Conservation (phyloP, 768 basidiomycete species). For the Lactarius akahatsu region DNA sequence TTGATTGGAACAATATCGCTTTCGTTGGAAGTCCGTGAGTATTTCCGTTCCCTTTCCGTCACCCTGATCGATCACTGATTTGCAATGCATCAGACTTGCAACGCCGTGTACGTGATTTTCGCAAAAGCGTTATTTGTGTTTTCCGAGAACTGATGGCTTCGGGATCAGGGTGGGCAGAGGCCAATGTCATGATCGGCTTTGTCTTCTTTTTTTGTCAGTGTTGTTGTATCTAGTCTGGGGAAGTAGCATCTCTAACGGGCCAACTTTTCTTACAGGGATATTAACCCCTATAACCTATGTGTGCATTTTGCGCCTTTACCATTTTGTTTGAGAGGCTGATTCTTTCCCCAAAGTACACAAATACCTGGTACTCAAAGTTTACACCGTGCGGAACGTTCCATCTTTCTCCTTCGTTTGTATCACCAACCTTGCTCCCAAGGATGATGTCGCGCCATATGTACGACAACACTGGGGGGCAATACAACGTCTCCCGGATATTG, state of each 20-base stretch:
- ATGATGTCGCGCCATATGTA: slow-evolving; percentile 48
- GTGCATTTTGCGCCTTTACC: slow-evolving; percentile 4
- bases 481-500: slow-evolving; percentile 45
- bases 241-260: slow-evolving; percentile 14
- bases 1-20: slow-evolving; percentile 66
- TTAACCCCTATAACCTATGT: slow-evolving; percentile 41
- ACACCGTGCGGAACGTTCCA: slow-evolving; percentile 37
- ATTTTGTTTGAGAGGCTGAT: neutral
- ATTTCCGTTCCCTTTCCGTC: neutral
- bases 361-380: slow-evolving; percentile 39
- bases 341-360: slow-evolving; percentile 34
- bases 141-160: slow-evolving; percentile 2
- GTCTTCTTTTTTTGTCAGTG: slow-evolving; percentile 45
- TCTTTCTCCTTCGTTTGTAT: neutral
- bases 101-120: slow-evolving; percentile 55
- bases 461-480: slow-evolving; percentile 43
- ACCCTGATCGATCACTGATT: neutral
- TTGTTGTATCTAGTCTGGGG: neutral
- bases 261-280: slow-evolving; percentile 35
- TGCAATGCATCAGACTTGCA: slow-evolving; percentile 43
- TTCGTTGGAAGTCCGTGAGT: slow-evolving; percentile 31
- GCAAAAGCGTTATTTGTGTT: neutral
- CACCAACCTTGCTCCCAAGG: slow-evolving; percentile 5
- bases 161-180: slow-evolving; percentile 63
- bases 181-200: slow-evolving; percentile 58